A percentile compares a stretch with the other conserved stretches of the same genome.
Conservation (phyloP, 73 alveolate species). For the Paramecium pentaurelia region DNA sequence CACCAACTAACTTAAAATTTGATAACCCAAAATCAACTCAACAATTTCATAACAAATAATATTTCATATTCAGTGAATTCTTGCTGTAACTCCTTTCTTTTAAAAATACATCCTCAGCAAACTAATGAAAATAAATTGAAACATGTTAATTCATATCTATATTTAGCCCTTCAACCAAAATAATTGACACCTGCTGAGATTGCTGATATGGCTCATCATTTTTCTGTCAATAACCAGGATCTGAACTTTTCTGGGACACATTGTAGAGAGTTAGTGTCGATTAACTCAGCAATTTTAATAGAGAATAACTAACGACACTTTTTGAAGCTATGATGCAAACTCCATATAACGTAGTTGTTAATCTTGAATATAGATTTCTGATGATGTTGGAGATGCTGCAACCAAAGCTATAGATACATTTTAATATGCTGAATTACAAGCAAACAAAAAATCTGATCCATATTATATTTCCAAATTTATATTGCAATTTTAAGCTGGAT, state of each 20-base stretch:
- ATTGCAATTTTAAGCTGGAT: not conserved
- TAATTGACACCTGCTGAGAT: conserved; percentile 7
- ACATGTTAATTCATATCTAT: not conserved
- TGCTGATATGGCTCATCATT: not conserved
- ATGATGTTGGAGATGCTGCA: not conserved
- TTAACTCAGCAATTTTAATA: not conserved
- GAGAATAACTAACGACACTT: not conserved
- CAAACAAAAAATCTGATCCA: not conserved
- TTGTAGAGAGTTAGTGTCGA: conserved; percentile 25
- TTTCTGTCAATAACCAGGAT: not conserved
- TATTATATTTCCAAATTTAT: not conserved
- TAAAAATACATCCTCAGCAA: not conserved
- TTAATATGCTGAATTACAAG: not conserved
- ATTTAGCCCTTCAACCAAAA: conserved; percentile 1
- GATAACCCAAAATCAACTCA: no score
- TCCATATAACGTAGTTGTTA: not conserved
- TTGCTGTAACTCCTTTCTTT: not conserved
- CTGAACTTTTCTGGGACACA: conserved; percentile 33
- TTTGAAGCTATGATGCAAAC: not conserved
- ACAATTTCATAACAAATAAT: no score
- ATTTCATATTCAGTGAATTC: no score
- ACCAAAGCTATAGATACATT: not conserved
- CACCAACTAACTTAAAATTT: no score
- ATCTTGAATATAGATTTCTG: not conserved
- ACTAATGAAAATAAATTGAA: not conserved